A percentile compares a stretch with the other conserved stretches of the same genome.
These are phyloP conservation scores for Teratosphaeria zuluensis DNA, from an alignment of 2,329 filamentous ascomycete species.

Conservation along the genomic window DNA sequence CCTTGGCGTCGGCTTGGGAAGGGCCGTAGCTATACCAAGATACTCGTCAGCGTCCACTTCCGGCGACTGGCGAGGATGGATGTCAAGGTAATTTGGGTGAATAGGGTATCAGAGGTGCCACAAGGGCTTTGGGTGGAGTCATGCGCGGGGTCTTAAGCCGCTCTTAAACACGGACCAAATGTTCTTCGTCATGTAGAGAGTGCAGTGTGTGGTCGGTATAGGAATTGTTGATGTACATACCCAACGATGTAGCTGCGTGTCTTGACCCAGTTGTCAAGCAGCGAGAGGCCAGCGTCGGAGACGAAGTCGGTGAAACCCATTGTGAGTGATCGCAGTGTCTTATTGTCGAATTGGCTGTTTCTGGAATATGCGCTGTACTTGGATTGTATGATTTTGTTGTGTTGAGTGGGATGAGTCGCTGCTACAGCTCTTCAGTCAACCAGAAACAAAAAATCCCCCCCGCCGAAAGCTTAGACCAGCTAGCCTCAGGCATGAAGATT, in stretches of 20 bases:
- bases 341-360: not conserved
- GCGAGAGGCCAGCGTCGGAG: conserved; percentile 55
- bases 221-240: conserved; percentile 46
- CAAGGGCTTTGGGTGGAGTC: conserved; percentile 68
- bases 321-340: conserved; percentile 22
- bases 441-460: conserved; percentile 28
- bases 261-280: conserved; percentile 63
- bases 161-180: conserved; percentile 95
- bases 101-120: conserved; percentile 62
- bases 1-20: conserved; percentile 90
- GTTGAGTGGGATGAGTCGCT: conserved; percentile 51
- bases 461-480: not conserved
- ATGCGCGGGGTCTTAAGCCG: conserved; percentile 82
- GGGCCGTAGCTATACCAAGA: conserved; percentile 46
- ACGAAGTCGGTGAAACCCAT: conserved; percentile 65
- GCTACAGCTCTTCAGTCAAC: conserved; percentile 41
- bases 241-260: conserved; percentile 74
- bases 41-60: conserved; percentile 1
- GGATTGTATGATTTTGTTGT: conserved; percentile 38
- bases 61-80: conserved; percentile 7
- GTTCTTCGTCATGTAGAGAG: conserved; percentile 61
- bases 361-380: not conserved
- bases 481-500: not conserved
- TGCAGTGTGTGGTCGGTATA: conserved; percentile 14
- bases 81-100: conserved; percentile 3